Evolutionary conservation across 1,284 basidiomycete species (phyloP).

Genomic region (Golubevia sp.): DNA sequence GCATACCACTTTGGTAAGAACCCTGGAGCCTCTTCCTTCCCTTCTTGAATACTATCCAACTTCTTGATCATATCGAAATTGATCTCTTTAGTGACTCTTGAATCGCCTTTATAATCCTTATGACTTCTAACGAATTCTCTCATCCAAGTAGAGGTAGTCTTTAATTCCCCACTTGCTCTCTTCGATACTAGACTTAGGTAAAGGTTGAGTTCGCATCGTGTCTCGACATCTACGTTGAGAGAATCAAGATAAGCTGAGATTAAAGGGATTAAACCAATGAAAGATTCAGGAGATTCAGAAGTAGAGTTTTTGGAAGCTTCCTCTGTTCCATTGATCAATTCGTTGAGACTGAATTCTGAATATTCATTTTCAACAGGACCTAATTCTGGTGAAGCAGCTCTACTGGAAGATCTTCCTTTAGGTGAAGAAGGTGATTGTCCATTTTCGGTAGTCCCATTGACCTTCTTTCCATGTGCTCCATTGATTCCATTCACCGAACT

Average conservation of each 20-base stretch:
- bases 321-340: constrained; percentile 88
- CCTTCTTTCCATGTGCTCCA: too few species aligned
- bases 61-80: constrained; percentile 91
- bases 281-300: constrained; percentile 67
- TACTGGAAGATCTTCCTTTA: constrained; percentile 3
- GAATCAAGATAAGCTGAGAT: constrained; percentile 86
- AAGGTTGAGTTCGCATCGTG: constrained; percentile 70
- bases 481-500: constrained; percentile 10
- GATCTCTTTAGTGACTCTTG: constrained; percentile 84
- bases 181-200: constrained; percentile 46
- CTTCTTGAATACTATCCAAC: constrained; percentile 76
- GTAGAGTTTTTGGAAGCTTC: neutral
- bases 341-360: constrained; percentile 86
- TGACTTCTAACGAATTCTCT: constrained; percentile 87
- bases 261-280: constrained; percentile 84
- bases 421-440: constrained; percentile 38
- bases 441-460: neutral
- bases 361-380: constrained; percentile 74
- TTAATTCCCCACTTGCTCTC: constrained; percentile 70
- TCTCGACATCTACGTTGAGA: constrained; percentile 75
- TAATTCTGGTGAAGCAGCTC: constrained; percentile 7
- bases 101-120: constrained; percentile 87
- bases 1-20: constrained; percentile 48
- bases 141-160: constrained; percentile 91
- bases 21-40: constrained; percentile 46